These are phyloP conservation scores for Dryadomyces sulphureus DNA, from an alignment of 2,329 filamentous ascomycete genomes.

Conservation along the genomic window DNA sequence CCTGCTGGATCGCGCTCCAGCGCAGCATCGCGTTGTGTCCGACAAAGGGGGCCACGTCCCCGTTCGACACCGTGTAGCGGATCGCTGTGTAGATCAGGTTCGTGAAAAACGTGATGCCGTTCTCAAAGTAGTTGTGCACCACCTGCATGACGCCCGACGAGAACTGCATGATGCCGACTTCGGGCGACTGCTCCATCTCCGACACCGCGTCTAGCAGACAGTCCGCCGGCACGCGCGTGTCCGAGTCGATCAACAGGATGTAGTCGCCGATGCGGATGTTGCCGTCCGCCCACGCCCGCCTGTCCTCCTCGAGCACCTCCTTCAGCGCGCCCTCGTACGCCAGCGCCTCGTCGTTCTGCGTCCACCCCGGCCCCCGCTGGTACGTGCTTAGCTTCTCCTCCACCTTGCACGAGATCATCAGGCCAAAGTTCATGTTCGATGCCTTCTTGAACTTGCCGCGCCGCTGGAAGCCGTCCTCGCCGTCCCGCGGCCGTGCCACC, in stretches of 20 bases:
- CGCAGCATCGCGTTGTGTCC: constrained; percentile 68
- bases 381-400: constrained; percentile 51
- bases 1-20: constrained; percentile 62
- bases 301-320: constrained; percentile 51
- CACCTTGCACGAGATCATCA: constrained; percentile 54
- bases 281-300: constrained; percentile 66
- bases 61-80: constrained; percentile 61
- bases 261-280: constrained; percentile 80
- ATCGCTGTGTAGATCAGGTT: constrained; percentile 66
- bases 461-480: constrained; percentile 45
- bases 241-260: constrained; percentile 64
- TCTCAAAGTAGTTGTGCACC: constrained; percentile 58
- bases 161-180: constrained; percentile 68
- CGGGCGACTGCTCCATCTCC: constrained; percentile 67
- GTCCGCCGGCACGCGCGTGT: constrained; percentile 63
- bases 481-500: constrained; percentile 51
- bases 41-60: constrained; percentile 65
- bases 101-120: constrained; percentile 56
- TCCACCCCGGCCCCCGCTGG: constrained; percentile 47
- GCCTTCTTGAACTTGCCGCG: constrained; percentile 57
- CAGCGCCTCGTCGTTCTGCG: constrained; percentile 49
- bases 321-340: constrained; percentile 52
- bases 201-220: constrained; percentile 67
- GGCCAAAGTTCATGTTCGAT: constrained; percentile 58
- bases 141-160: constrained; percentile 70